A percentile compares a stretch with the other conserved stretches of the same genome.
These are phyloP conservation scores for Crithidia bombi DNA, from an alignment of 208 protist genomes.

Conservation along the genomic window DNA sequence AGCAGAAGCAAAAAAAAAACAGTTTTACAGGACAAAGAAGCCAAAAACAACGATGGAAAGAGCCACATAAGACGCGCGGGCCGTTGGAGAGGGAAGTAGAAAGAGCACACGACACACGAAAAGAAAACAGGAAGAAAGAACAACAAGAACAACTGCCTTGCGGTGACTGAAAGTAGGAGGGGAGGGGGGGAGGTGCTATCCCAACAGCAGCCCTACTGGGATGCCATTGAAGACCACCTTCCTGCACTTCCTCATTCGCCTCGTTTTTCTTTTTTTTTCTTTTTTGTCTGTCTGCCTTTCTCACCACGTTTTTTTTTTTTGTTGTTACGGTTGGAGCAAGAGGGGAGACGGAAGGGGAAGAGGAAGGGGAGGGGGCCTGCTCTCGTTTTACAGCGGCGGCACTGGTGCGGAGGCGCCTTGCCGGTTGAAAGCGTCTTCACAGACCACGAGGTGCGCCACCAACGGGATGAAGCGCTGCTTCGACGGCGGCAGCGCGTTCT, in stretches of 20 bases:
- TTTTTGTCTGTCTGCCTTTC: not conserved
- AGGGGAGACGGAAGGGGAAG: too few relatives aligned
- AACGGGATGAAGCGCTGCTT: slow-evolving; percentile 85
- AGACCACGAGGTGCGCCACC: slow-evolving; percentile 85
- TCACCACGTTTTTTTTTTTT: not conserved
- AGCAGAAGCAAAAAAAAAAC: slow-evolving; percentile 7
- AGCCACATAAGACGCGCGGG: too few relatives aligned
- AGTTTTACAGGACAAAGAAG: not conserved
- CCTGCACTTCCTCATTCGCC: not conserved
- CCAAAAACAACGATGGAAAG: not conserved
- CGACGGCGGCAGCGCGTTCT: slow-evolving; percentile 52
- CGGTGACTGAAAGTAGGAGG: too few relatives aligned
- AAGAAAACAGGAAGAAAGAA: slow-evolving; percentile 1
- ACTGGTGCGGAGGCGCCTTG: slow-evolving; percentile 39
- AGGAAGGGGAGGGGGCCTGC: not conserved
- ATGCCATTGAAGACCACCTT: not conserved
- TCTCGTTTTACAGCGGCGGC: not conserved
- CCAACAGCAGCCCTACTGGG: too few relatives aligned
- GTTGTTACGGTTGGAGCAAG: too few relatives aligned
- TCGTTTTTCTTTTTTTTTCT: slow-evolving; percentile 14
- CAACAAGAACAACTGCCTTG: too few relatives aligned
- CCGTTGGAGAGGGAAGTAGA: too few relatives aligned
- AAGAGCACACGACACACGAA: too few relatives aligned
- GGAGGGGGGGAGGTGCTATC: too few relatives aligned
- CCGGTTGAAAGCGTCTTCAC: slow-evolving; percentile 84